A percentile compares a stretch with the other conserved stretches of the same genome.
These are phyloP conservation scores for Neofusicoccum umdonicola DNA, from an alignment of 2,329 filamentous ascomycete genomes.

Conservation along the genomic window DNA sequence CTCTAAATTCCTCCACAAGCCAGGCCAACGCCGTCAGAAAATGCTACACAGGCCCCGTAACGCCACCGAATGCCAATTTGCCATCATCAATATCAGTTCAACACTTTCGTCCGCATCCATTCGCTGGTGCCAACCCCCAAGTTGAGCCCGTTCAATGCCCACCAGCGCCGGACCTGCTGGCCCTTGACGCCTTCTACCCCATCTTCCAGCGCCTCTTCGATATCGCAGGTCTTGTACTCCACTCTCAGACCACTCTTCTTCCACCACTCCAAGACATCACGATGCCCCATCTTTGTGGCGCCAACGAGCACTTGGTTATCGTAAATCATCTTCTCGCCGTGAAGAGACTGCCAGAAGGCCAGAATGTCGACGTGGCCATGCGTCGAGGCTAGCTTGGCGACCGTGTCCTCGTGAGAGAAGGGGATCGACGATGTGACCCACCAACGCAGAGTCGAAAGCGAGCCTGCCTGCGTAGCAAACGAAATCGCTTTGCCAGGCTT, in stretches of 20 bases:
- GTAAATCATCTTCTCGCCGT: conserved; percentile 75
- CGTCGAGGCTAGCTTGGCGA: conserved; percentile 79
- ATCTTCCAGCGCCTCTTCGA: conserved; percentile 91
- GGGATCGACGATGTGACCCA: conserved; percentile 82
- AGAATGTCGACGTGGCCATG: conserved; percentile 83
- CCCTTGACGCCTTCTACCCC: conserved; percentile 68
- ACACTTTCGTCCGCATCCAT: conserved; percentile 79
- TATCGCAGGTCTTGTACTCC: conserved; percentile 92
- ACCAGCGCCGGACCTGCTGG: conserved; percentile 76
- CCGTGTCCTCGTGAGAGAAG: conserved; percentile 74
- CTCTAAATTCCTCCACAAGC: neutral
- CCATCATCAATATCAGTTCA: conserved; percentile 36
- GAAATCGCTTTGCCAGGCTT: conserved; percentile 84
- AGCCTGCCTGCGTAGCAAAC: conserved; percentile 79
- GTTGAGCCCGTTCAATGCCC: conserved; percentile 80
- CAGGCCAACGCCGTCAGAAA: neutral
- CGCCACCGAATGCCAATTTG: neutral
- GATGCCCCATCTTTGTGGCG: conserved; percentile 82
- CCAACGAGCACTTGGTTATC: conserved; percentile 81
- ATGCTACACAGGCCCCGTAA: neutral
- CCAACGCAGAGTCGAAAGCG: conserved; percentile 75
- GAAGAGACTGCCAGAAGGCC: conserved; percentile 74
- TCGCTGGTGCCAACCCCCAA: conserved; percentile 79
- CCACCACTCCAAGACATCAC: conserved; percentile 91
- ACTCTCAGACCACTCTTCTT: conserved; percentile 72